Evolutionary conservation across 371 early-diverging fungal genomes (phyloP).

Genomic region (Rhizopus delemar): DNA sequence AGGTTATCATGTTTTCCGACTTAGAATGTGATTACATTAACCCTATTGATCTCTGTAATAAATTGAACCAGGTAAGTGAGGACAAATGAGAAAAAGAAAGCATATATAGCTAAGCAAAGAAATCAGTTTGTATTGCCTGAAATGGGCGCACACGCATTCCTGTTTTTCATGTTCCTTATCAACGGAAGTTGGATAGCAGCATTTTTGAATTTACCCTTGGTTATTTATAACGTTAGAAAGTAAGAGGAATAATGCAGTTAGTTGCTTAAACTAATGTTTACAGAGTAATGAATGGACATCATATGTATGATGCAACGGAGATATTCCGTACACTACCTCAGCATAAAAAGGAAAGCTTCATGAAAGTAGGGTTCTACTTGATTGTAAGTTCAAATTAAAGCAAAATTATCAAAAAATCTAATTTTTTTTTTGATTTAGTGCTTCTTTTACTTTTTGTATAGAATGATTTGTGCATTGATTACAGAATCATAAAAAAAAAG

Average conservation of each 20-base stretch:
- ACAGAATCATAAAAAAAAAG: slow-evolving; percentile 43
- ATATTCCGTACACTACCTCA: slow-evolving; percentile 88
- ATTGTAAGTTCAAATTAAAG: slow-evolving; percentile 49
- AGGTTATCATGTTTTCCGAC: slow-evolving; percentile 93
- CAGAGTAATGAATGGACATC: slow-evolving; percentile 78
- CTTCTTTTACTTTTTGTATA: slow-evolving; percentile 91
- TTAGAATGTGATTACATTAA: slow-evolving; percentile 97
- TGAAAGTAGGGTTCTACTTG: slow-evolving; percentile 94
- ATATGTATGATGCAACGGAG: slow-evolving; percentile 96
- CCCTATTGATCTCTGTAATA: slow-evolving; percentile 96
- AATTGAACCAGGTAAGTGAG: slow-evolving; percentile 82
- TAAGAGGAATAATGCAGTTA: slow-evolving; percentile 38
- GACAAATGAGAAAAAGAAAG: background rate
- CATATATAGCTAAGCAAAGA: background rate
- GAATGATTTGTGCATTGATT: slow-evolving; percentile 72
- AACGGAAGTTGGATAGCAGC: slow-evolving; percentile 87
- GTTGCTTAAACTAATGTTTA: background rate
- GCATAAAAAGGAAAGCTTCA: slow-evolving; percentile 93
- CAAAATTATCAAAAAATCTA: background rate
- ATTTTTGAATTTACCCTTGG: slow-evolving; percentile 82
- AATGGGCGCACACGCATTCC: slow-evolving; percentile 79
- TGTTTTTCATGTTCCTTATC: slow-evolving; percentile 81
- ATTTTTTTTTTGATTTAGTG: slow-evolving; percentile 28
- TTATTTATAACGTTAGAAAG: slow-evolving; percentile 85
- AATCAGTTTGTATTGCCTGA: slow-evolving; percentile 92